Evolutionary conservation across 257 asterid genomes (phyloP).

Genomic region (Cinchona pubescens): DNA sequence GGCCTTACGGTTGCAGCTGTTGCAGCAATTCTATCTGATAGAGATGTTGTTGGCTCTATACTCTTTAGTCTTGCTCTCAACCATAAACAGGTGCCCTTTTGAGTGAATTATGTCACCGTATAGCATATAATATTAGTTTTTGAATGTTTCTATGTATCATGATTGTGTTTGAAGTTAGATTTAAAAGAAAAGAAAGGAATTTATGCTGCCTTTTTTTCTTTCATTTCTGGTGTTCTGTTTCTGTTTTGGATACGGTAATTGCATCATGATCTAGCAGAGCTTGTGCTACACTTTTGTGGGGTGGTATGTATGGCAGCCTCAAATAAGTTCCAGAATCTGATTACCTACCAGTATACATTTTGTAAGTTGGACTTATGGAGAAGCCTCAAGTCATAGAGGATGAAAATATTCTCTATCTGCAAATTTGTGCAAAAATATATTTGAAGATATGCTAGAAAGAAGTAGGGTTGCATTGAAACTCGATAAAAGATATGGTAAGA

Average conservation of each 20-base stretch:
- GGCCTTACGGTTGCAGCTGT: constrained; percentile 85
- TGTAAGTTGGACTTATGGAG: background rate
- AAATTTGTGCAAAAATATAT: background rate
- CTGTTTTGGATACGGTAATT: background rate
- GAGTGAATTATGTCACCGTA: background rate
- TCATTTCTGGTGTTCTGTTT: background rate
- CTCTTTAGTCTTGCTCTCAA: constrained; percentile 90
- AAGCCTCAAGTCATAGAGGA: background rate
- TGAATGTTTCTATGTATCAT: background rate
- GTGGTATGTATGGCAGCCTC: background rate
- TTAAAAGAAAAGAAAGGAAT: background rate
- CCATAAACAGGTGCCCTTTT: constrained; percentile 75
- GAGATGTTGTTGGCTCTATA: constrained; percentile 73
- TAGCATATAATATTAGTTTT: background rate
- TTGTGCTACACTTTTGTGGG: background rate
- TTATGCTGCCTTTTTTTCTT: background rate
- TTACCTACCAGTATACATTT: background rate
- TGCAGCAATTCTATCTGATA: constrained; percentile 70
- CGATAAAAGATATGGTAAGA: background rate
- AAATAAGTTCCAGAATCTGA: background rate
- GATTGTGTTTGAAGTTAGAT: background rate
- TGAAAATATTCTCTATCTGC: background rate
- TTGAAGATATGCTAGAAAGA: background rate
- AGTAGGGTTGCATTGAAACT: background rate
- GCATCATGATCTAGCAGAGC: background rate